Evolutionary conservation across 2,329 filamentous ascomycete species (phyloP), one percentile per base, ranked within the genome.

Genomic region (Lecanoromycetidae sp.): DNA sequence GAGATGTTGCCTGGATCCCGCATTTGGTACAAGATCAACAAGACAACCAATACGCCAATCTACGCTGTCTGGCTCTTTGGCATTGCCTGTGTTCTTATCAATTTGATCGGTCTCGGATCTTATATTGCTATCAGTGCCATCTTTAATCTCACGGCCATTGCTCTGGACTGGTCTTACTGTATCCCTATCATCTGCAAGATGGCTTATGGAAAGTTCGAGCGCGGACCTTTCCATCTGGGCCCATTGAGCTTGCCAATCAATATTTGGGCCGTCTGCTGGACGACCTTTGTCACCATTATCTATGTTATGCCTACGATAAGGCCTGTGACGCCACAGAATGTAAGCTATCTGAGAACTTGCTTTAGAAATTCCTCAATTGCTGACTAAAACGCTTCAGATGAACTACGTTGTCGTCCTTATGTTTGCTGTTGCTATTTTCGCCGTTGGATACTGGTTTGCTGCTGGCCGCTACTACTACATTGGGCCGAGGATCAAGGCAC

Each of bases 81-180:
- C 25, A 60, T 71, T 54, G 71, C 68, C 51, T 77, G 72, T 61
- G 70, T 76, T 52, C 62, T 66, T 41, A 75, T 79, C 63, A 77
- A 77, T 60, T 64, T 78, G 52, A 76, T 78, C 56, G 74, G 70
- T 35, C 68, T 79, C 5, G 75, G 71, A 36, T 73, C 69, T 23
- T 74, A 74, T 57, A 68, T 70, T 23, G 70, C 71, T 49, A 74
- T 75, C 51, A 54, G 63, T 4, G 72, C 70, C 49, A 69, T 75
- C 42, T 76, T 76, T 63, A 74, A 74, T 57, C 61, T 73, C 35
- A 73, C 69, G 55, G 71, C 72, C 51, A 75, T 75, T 52, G 70
- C 71, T 27, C 64, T 75, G 22, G 71, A 75, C 56, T 72, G 71
- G 69, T 61, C 57, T 33, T 64, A 67, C 55, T 62, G 60, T 51